These are phyloP conservation scores for Colletotrichum orchidophilum DNA, from an alignment of 2,329 filamentous ascomycete species.

Conservation along the genomic window DNA sequence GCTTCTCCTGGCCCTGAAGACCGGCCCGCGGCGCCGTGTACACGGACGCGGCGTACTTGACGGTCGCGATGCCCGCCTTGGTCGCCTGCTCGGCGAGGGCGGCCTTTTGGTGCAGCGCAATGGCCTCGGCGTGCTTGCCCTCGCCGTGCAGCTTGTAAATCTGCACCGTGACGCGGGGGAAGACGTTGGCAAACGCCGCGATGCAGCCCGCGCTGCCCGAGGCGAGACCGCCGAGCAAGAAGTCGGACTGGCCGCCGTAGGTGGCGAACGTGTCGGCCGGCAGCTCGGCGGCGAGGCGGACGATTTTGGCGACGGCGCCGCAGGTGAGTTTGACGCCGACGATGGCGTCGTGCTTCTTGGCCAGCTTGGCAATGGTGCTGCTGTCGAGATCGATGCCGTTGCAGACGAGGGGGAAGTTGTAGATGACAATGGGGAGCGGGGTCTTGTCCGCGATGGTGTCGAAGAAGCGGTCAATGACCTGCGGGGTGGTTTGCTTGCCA, in stretches of 20 bases:
- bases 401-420: constrained; percentile 76
- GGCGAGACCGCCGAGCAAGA: constrained; percentile 69
- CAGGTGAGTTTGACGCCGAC: constrained; percentile 75
- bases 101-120: constrained; percentile 68
- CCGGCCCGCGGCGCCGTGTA: constrained; percentile 68
- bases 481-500: constrained; percentile 66
- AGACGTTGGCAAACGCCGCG: constrained; percentile 71
- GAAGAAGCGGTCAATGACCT: constrained; percentile 69
- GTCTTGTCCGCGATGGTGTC: constrained; percentile 61
- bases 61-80: constrained; percentile 72
- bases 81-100: constrained; percentile 72
- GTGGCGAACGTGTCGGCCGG: constrained; percentile 68
- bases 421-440: constrained; percentile 68
- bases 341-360: constrained; percentile 59
- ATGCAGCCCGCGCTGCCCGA: constrained; percentile 69
- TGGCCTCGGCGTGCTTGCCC: constrained; percentile 66
- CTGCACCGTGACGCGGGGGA: constrained; percentile 63
- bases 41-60: constrained; percentile 74
- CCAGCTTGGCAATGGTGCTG: constrained; percentile 65
- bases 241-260: constrained; percentile 79
- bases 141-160: constrained; percentile 70
- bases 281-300: constrained; percentile 63
- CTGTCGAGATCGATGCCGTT: constrained; percentile 76
- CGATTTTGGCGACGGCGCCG: constrained; percentile 76
- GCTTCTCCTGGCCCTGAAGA: constrained; percentile 66